phyloP scores from a whole-genome alignment of 495 filamentous ascomycete species.

The Friedmanniomyces endolithicus region DNA sequence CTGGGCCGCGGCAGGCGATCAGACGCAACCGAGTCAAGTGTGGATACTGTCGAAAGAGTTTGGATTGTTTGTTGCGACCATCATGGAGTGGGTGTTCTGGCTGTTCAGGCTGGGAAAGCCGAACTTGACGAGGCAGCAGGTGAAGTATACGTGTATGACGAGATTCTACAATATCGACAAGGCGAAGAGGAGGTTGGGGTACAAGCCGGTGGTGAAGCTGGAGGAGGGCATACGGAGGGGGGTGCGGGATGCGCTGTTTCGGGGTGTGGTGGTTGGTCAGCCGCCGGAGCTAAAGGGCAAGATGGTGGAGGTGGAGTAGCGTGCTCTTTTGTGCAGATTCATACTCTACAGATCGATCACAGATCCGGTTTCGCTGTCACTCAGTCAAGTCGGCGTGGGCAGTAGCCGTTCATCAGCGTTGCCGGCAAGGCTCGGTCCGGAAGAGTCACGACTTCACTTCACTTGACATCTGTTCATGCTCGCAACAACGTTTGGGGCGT shows the following conservation, averaged over 20 bases:
- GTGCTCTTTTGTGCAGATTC: too few relatives aligned
- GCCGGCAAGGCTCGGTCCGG: too few relatives aligned
- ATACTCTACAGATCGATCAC: too few relatives aligned
- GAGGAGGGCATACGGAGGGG: slow-evolving; percentile 61
- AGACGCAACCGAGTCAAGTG: slow-evolving; percentile 36
- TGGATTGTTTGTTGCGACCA: slow-evolving; percentile 49
- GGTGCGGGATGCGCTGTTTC: slow-evolving; percentile 26
- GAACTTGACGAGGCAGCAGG: slow-evolving; percentile 59
- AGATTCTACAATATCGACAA: slow-evolving; percentile 79
- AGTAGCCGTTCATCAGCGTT: too few relatives aligned
- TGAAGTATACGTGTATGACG: slow-evolving; percentile 69
- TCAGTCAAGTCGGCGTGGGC: background rate
- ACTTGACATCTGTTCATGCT: too few relatives aligned
- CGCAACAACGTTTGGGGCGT: too few relatives aligned
- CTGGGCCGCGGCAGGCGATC: slow-evolving; percentile 44
- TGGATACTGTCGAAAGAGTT: slow-evolving; percentile 55
- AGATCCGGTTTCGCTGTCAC: too few relatives aligned
- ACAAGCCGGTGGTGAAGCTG: slow-evolving; percentile 58
- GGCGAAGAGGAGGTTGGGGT: slow-evolving; percentile 66
- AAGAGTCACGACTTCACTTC: too few relatives aligned
- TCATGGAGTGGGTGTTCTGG: slow-evolving; percentile 57
- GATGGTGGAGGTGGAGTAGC: slow-evolving; percentile 26
- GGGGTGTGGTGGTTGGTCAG: slow-evolving; percentile 19
- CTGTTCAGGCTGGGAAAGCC: slow-evolving; percentile 48
- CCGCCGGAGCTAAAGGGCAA: slow-evolving; percentile 18